These are phyloP conservation scores for Backusella westeae DNA, from an alignment of 192 early-diverging fungal genomes.

Conservation along the genomic window DNA sequence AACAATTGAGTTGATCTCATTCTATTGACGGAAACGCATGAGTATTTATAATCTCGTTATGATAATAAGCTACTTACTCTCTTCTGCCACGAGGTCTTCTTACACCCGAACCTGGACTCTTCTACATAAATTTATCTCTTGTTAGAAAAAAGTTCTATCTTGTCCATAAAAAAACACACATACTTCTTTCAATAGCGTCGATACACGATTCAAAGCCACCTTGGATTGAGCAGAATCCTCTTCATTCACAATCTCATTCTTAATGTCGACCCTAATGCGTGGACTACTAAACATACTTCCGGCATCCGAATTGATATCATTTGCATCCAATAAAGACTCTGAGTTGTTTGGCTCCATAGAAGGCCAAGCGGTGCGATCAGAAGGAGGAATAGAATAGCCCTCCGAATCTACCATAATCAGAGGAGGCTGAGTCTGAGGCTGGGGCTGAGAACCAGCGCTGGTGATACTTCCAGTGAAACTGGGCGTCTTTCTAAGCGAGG, in stretches of 20 bases:
- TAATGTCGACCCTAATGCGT: conserved; percentile 44
- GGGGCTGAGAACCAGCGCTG: neutral
- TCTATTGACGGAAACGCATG: neutral
- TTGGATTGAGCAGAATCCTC: conserved; percentile 24
- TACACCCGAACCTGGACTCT: conserved; percentile 9
- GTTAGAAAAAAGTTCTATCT: no score
- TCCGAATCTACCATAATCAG: conserved; percentile 45
- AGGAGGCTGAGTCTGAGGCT: conserved; percentile 21
- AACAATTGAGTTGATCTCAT: conserved; percentile 8
- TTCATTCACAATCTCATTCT: conserved; percentile 27
- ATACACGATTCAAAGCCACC: conserved; percentile 35
- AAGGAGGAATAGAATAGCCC: conserved; percentile 52
- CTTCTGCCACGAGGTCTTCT: conserved; percentile 35
- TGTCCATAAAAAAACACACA: neutral
- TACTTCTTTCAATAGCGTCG: conserved; percentile 35
- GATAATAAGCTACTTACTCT: conserved; percentile 28
- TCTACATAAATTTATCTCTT: conserved; percentile 7
- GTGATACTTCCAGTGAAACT: conserved; percentile 21
- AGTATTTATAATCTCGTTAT: neutral
- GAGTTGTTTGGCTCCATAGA: conserved; percentile 2
- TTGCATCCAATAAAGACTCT: conserved; percentile 16
- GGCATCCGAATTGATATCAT: conserved; percentile 15
- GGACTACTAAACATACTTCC: conserved; percentile 15
- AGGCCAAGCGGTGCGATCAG: conserved; percentile 41
- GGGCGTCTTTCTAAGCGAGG: conserved; percentile 8